Evolutionary conservation across 139 green algal genomes (phyloP).

Genomic region (Microglena sp.): DNA sequence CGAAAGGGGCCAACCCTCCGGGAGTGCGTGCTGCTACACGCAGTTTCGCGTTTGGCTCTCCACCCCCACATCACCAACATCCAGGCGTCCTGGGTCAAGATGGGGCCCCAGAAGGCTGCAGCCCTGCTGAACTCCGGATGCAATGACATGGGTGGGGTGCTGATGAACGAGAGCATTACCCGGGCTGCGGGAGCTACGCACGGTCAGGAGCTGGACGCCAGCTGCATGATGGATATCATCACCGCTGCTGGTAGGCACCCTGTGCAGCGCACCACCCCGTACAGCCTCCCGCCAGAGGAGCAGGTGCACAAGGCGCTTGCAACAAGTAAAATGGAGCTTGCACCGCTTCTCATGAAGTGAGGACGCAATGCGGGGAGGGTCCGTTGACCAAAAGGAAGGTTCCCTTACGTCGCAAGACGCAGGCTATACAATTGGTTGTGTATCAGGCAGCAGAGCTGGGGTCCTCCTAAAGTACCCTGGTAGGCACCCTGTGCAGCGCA

Average conservation of each 20-base stretch:
- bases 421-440: too few relatives aligned
- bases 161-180: constrained; percentile 93
- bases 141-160: constrained; percentile 84
- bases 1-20: constrained; percentile 64
- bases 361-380: too few relatives aligned
- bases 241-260: not conserved
- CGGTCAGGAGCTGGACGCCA: constrained; percentile 61
- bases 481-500: too few relatives aligned
- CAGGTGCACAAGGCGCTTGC: too few relatives aligned
- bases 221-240: constrained; percentile 70
- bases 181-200: constrained; percentile 60
- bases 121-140: constrained; percentile 63
- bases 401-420: too few relatives aligned
- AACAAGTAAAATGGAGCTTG: too few relatives aligned
- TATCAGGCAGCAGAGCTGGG: too few relatives aligned
- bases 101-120: constrained; percentile 59
- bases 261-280: constrained; percentile 70
- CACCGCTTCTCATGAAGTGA: too few relatives aligned
- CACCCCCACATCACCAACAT: constrained; percentile 62
- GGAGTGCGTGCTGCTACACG: constrained; percentile 75
- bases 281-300: constrained; percentile 24
- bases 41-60: constrained; percentile 57
- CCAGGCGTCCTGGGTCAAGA: constrained; percentile 77
- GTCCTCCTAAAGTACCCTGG: too few relatives aligned
- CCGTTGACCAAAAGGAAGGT: too few relatives aligned